Percentiles rank a stretch among this genome's conserved stretches.
Evolutionary conservation across 78 protist species (phyloP).

Genomic region (Pigoraptor vietnamica): DNA sequence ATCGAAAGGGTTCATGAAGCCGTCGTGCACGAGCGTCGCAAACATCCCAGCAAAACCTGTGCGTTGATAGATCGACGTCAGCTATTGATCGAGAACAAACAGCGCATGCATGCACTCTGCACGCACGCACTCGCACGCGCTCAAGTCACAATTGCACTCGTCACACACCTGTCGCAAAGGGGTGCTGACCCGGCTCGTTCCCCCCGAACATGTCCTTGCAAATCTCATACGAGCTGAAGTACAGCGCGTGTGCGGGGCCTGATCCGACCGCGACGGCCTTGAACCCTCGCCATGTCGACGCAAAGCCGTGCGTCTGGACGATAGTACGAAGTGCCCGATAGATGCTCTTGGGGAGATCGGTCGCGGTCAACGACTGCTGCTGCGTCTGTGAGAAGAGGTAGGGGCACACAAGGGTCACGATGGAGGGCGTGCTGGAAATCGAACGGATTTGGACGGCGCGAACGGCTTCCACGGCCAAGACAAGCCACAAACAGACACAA

Average conservation of each 20-base stretch:
- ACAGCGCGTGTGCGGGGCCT: constrained; percentile 61
- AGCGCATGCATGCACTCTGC: too few relatives aligned
- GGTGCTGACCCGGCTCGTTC: neutral
- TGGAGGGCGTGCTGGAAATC: neutral
- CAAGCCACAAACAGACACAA: neutral
- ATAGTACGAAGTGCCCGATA: neutral
- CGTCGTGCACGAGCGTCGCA: constrained; percentile 51
- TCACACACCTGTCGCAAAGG: neutral
- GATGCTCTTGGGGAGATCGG: neutral
- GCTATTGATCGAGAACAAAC: too few relatives aligned
- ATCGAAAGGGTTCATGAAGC: constrained; percentile 59
- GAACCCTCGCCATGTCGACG: neutral
- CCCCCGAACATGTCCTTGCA: neutral
- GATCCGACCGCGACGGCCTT: constrained; percentile 33
- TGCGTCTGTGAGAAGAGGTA: neutral
- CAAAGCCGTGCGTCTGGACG: neutral
- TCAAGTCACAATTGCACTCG: neutral
- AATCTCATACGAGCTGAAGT: constrained; percentile 42
- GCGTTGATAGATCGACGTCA: too few relatives aligned
- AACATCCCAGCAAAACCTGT: constrained; percentile 5
- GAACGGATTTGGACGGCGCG: neutral
- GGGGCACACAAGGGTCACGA: neutral
- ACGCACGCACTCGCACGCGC: neutral
- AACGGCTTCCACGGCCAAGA: neutral
- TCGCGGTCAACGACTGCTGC: neutral